Percentiles rank a stretch among this genome's conserved stretches.
Conservation (phyloP, 805 yeast species). For the Cyberlindnera veronae region DNA sequence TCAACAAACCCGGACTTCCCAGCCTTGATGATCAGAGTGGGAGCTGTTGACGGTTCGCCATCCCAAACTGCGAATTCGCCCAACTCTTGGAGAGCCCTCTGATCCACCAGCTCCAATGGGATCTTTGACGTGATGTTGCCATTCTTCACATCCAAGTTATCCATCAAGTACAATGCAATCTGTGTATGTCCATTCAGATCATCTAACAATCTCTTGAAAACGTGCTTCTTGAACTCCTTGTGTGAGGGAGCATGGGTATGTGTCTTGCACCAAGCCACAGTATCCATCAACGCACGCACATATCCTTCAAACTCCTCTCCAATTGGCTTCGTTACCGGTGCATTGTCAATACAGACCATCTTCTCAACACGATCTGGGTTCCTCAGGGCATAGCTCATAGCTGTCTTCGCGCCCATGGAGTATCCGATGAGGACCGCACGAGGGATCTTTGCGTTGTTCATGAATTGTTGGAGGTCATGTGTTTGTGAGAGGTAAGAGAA, state of each 20-base stretch:
- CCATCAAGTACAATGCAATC: conserved; percentile 18
- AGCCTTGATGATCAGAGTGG: conserved; percentile 43
- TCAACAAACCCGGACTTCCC: conserved; percentile 39
- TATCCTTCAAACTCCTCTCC: conserved; percentile 29
- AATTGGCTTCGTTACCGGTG: conserved; percentile 35
- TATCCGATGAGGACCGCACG: conserved; percentile 44
- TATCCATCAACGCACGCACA: conserved; percentile 8
- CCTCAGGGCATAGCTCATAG: conserved; percentile 41
- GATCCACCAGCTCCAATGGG: conserved; percentile 24
- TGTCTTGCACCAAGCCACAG: conserved; percentile 10
- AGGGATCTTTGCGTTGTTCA: conserved; percentile 17
- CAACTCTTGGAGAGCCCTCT: conserved; percentile 15
- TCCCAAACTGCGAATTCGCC: conserved; percentile 28
- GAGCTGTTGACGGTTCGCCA: background rate
- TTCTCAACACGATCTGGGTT: conserved; percentile 35
- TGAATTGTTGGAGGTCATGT: conserved; percentile 16
- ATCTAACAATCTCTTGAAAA: conserved; percentile 9
- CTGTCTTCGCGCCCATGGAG: conserved; percentile 61
- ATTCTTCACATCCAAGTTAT: conserved; percentile 14
- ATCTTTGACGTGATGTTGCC: conserved; percentile 22
- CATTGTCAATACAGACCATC: conserved; percentile 46
- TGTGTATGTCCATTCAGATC: conserved; percentile 1
- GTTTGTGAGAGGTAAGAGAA: conserved; percentile 31
- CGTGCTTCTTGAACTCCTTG: conserved; percentile 3
- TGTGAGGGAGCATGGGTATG: conserved; percentile 1